phyloP scores from a whole-genome alignment of 2,329 filamentous ascomycete genomes.

The Uncinocarpus reesii region DNA sequence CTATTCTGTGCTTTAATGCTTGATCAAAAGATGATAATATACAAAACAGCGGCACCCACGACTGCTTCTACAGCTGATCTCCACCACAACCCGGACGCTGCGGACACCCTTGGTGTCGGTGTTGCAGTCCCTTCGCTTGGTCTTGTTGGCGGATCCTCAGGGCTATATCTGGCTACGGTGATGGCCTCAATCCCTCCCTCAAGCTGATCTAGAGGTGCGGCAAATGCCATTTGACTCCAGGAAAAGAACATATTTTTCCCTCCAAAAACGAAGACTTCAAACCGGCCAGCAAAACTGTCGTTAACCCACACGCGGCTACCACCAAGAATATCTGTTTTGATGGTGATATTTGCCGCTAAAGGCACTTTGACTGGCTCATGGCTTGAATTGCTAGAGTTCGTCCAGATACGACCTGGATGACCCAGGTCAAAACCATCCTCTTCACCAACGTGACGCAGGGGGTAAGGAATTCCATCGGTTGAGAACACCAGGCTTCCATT shows the following conservation, averaged over 20 bases:
- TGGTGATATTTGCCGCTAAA: conserved; percentile 29
- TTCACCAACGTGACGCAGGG: conserved; percentile 38
- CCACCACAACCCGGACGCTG: neutral
- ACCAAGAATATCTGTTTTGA: conserved; percentile 38
- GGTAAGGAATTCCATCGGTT: conserved; percentile 32
- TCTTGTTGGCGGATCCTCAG: neutral
- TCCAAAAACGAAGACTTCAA: conserved; percentile 47
- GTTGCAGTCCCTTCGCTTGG: neutral
- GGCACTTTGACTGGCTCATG: conserved; percentile 26
- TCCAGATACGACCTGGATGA: conserved; percentile 45
- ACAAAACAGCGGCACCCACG: neutral
- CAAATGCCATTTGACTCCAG: conserved; percentile 50
- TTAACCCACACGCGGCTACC: conserved; percentile 44
- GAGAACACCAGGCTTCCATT: conserved; percentile 35
- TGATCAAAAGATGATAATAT: no score
- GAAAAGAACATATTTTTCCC: conserved; percentile 44
- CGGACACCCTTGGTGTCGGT: neutral
- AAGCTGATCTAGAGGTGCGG: conserved; percentile 38
- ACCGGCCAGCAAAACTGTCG: conserved; percentile 39
- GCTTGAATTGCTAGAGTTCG: conserved; percentile 30
- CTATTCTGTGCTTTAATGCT: no score
- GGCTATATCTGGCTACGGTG: neutral
- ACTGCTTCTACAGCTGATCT: neutral
- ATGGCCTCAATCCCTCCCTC: conserved; percentile 18
- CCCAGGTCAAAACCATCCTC: conserved; percentile 39